Conservation (phyloP, 2,329 filamentous ascomycete genomes). For the Alternaria sp. region DNA sequence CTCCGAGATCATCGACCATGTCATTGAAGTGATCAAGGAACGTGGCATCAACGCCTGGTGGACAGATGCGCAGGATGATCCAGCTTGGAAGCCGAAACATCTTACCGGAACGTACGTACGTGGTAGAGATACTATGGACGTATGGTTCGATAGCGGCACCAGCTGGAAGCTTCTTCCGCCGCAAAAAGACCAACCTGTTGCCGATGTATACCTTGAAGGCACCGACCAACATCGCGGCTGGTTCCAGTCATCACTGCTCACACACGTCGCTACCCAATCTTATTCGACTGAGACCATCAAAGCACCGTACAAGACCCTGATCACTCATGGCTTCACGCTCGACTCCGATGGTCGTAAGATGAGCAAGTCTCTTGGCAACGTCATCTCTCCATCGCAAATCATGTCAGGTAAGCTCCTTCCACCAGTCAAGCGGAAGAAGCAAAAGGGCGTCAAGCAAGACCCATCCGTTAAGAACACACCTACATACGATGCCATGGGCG, state of each 20-base stretch:
- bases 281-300: slow-evolving; percentile 38
- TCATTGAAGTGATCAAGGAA: slow-evolving; percentile 78
- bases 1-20: slow-evolving; percentile 80
- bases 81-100: slow-evolving; percentile 75
- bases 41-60: slow-evolving; percentile 95
- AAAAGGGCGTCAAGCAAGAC: slow-evolving; percentile 50
- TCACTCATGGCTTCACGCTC: slow-evolving; percentile 94
- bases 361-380: slow-evolving; percentile 96
- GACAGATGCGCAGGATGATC: slow-evolving; percentile 78
- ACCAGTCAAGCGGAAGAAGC: slow-evolving; percentile 70
- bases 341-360: slow-evolving; percentile 94
- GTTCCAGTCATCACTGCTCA: slow-evolving; percentile 97
- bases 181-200: slow-evolving; percentile 57
- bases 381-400: slow-evolving; percentile 80
- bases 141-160: slow-evolving; percentile 98
- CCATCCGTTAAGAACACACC: slow-evolving; percentile 46
- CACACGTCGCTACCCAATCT: slow-evolving; percentile 73
- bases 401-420: slow-evolving; percentile 83
- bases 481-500: slow-evolving; percentile 75
- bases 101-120: slow-evolving; percentile 71
- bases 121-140: slow-evolving; percentile 96
- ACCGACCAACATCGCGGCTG: slow-evolving; percentile 96
- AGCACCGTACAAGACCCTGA: slow-evolving; percentile 85
- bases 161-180: slow-evolving; percentile 73
- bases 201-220: slow-evolving; percentile 92